phyloP scores from a whole-genome alignment of 1,139 yeast species.

The Arxiozyma bovina region DNA sequence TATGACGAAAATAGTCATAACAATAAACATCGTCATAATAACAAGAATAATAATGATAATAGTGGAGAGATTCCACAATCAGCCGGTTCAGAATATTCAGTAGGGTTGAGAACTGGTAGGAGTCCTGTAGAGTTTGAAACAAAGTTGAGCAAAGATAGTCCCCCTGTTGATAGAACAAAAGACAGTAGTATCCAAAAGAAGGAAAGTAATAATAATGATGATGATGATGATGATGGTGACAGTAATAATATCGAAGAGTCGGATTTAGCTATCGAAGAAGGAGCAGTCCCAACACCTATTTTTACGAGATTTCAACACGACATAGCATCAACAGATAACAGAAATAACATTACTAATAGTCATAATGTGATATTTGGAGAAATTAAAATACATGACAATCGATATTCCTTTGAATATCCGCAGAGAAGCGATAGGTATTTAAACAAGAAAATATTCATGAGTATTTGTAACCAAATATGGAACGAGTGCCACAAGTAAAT shows the following conservation, averaged over 20 bases:
- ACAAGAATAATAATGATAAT: no score
- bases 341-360: not conserved
- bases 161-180: not conserved
- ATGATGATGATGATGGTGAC: slow-evolving; percentile 4
- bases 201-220: slow-evolving; percentile 2
- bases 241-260: slow-evolving; percentile 7
- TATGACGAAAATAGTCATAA: not conserved
- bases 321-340: not conserved
- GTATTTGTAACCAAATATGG: slow-evolving; percentile 32
- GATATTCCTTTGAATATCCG: slow-evolving; percentile 26
- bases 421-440: slow-evolving; percentile 11
- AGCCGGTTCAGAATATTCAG: not conserved
- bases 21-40: no score
- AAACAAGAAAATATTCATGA: slow-evolving; percentile 30
- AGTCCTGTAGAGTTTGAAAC: not conserved
- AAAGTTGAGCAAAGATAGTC: not conserved
- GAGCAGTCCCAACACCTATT: slow-evolving; percentile 10
- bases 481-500: slow-evolving; percentile 19
- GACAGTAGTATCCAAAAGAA: slow-evolving; percentile 1
- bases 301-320: slow-evolving; percentile 9
- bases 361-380: slow-evolving; percentile 17
- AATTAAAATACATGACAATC: slow-evolving; percentile 19
- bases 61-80: not conserved
- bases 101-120: not conserved
- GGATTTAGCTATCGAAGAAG: slow-evolving; percentile 12